Evolutionary conservation across 1,139 yeast genomes (phyloP), one percentile per base, ranked within the genome.

Genomic region (Zygoascus sp.): DNA sequence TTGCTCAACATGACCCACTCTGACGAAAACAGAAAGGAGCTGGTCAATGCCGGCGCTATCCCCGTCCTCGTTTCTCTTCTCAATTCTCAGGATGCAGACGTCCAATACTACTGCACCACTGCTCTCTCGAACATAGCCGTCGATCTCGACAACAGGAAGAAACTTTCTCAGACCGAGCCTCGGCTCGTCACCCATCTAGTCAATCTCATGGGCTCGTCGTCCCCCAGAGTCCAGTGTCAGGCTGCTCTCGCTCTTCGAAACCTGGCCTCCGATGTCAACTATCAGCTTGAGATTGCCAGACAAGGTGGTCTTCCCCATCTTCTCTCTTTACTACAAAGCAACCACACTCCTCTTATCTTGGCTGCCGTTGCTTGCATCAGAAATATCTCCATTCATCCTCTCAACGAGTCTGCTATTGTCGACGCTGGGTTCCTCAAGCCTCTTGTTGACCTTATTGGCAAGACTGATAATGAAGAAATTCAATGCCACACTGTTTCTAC

Each of bases 341-440:
- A 85, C 55, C 96, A 92, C 62, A 92, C 89, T 61, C 96, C 97
- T 19, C 74, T 94, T 54, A 89, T 90, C 10, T 74, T 92, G 50
- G 97, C 98, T 2, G 94, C 97, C 10, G 98, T 92, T 46, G 99
- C 99, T 1, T 92, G 99, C 70, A 88, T 92, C 57, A 81, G 98
- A 70, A 92, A 92, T 66, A 88, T 94, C 50, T 88, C 97, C 10
- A 92, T 92, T 56, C 97, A 94, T 64, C 97, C 98, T 42, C 76
- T 87, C 66, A 92, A 92, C 65, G 98, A 94, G 70, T 92, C 95
- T 11, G 75, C 94, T 50, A 92, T 92, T 49, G 92, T 92, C 52
- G 97, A 92, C 58, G 96, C 97, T 5, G 97, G 97, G 2, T 92
- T 92, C 70, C 75, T 92, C 59, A 81, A 82, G 59, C 97, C 98